Evolutionary conservation across 2,329 filamentous ascomycete genomes (phyloP).

Genomic region (Nothophoma quercina): DNA sequence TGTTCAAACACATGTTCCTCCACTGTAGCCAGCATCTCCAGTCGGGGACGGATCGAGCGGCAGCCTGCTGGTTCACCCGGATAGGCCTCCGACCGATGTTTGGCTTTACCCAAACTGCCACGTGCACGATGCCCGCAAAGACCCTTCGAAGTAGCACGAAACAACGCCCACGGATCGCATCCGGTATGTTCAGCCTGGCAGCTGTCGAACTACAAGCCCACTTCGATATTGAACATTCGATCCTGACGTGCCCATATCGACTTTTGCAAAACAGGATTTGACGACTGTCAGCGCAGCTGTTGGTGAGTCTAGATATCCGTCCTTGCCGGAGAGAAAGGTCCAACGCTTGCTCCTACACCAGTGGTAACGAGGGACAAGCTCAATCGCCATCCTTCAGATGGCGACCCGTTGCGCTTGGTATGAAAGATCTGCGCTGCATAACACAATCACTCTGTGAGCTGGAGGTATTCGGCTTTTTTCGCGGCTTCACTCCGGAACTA

Average conservation of each 20-base stretch:
- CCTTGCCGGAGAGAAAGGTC: neutral
- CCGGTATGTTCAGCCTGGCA: neutral
- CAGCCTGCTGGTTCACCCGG: constrained; percentile 2
- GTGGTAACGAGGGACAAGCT: constrained; percentile 13
- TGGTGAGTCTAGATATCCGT: neutral
- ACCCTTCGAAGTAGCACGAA: neutral
- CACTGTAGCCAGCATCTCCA: neutral
- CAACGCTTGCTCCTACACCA: neutral
- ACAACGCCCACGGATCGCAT: neutral
- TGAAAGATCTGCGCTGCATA: constrained; percentile 5
- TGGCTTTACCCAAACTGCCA: constrained; percentile 1
- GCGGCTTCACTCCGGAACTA: neutral
- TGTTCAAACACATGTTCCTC: constrained; percentile 3
- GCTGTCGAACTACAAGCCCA: neutral
- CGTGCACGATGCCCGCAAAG: constrained; percentile 2
- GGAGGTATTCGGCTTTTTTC: neutral
- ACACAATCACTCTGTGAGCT: neutral
- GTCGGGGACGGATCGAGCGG: constrained; percentile 10
- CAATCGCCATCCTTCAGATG: neutral
- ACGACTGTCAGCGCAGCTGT: neutral
- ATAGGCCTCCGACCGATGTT: neutral
- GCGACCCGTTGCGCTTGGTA: constrained; percentile 1
- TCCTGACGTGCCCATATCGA: neutral
- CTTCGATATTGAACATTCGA: neutral
- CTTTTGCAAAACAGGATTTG: neutral